Evolutionary conservation across 169 alveolate genomes (phyloP).

Genomic region (Plasmodium inui): DNA sequence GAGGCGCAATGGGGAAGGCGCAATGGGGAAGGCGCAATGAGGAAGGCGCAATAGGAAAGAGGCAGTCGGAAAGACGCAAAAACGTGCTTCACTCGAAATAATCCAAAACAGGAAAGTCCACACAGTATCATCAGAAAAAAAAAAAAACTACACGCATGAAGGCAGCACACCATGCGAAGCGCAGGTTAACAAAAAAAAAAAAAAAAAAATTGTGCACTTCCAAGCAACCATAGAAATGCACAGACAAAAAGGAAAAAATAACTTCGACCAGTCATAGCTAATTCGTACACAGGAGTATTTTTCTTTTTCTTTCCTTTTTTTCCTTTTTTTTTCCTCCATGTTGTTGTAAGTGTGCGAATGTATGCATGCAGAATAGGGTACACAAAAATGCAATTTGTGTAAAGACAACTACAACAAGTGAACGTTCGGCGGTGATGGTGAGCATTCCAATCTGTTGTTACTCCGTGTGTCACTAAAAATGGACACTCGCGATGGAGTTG

Average conservation of each 20-base stretch:
- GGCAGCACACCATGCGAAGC: not conserved
- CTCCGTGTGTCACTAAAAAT: not conserved
- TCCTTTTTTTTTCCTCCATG: not conserved
- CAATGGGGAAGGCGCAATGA: too few relatives aligned
- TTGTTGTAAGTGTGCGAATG: not conserved
- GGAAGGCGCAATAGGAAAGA: too few relatives aligned
- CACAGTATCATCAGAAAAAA: not conserved
- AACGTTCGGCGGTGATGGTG: not conserved
- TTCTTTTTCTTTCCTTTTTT: conserved; percentile 5
- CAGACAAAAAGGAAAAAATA: conserved; percentile 21
- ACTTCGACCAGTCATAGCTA: conserved; percentile 15
- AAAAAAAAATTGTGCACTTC: conserved; percentile 46
- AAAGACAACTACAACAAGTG: not conserved
- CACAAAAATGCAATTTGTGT: not conserved
- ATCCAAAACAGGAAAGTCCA: not conserved
- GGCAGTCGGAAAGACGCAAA: not conserved
- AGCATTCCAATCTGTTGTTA: not conserved
- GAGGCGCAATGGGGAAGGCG: not conserved
- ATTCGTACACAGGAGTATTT: conserved; percentile 8
- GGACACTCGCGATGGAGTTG: not conserved
- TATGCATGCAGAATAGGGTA: not conserved
- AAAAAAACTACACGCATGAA: not conserved
- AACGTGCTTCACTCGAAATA: not conserved
- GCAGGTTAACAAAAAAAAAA: not conserved
- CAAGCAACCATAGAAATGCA: conserved; percentile 9